Percentiles rank a stretch among this genome's conserved stretches.
Evolutionary conservation across 2,329 filamentous ascomycete genomes (phyloP).

Genomic region (Chrysosporium queenslandicum): DNA sequence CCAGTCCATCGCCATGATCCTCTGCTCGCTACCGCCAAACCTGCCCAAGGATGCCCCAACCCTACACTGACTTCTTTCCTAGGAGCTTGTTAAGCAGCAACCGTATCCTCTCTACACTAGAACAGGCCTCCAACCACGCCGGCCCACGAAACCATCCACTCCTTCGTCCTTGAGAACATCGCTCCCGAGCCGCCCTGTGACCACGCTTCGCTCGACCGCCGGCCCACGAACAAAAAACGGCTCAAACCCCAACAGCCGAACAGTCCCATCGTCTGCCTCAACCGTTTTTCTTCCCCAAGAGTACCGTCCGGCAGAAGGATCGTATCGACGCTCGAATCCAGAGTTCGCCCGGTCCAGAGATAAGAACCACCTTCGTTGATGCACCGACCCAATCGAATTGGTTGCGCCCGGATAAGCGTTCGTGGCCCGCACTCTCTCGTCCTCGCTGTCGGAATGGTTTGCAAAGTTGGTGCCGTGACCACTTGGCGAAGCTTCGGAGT

Average conservation of each 20-base stretch:
- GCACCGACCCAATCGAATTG: conserved; percentile 57
- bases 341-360: conserved; percentile 51
- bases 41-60: no score
- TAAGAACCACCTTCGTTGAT: conserved; percentile 58
- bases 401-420: conserved; percentile 58
- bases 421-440: conserved; percentile 46
- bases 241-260: conserved; percentile 35
- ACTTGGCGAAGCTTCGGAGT: not conserved
- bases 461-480: not conserved
- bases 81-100: no score
- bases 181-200: conserved; percentile 51
- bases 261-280: conserved; percentile 22
- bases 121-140: conserved; percentile 50
- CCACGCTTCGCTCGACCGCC: conserved; percentile 54
- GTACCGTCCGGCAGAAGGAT: conserved; percentile 1
- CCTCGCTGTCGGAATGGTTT: conserved; percentile 28
- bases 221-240: conserved; percentile 54
- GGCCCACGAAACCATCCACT: conserved; percentile 46
- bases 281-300: conserved; percentile 19
- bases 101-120: conserved; percentile 10
- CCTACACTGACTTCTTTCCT: no score
- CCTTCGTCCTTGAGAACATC: conserved; percentile 55
- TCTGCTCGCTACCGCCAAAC: no score
- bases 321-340: conserved; percentile 40
- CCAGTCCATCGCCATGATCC: no score